Conservation (phyloP, 805 yeast genomes). For the Sugiyamaella qingdaonensis region DNA sequence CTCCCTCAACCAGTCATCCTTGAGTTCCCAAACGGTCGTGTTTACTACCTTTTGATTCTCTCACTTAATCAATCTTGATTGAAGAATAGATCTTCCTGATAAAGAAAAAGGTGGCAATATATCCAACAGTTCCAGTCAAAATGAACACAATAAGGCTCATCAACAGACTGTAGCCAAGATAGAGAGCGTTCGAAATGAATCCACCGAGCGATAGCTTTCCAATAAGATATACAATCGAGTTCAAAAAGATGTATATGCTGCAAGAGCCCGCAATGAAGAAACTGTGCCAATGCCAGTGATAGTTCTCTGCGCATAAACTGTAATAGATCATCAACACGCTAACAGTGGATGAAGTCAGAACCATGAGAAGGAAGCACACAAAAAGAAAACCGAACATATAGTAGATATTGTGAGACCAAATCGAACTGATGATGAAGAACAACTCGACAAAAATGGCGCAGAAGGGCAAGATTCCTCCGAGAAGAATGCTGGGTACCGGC, state of each 20-base stretch:
- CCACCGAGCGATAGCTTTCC: constrained; percentile 63
- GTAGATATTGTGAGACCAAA: constrained; percentile 91
- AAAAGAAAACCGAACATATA: constrained; percentile 97
- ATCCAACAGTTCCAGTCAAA: constrained; percentile 86
- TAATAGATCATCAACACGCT: constrained; percentile 78
- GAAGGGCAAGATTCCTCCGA: constrained; percentile 90
- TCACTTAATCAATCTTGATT: constrained; percentile 72
- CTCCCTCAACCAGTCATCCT: no score
- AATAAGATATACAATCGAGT: constrained; percentile 55
- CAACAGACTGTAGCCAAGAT: constrained; percentile 75
- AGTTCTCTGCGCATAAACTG: constrained; percentile 83
- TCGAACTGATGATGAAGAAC: constrained; percentile 83
- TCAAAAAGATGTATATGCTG: constrained; percentile 76
- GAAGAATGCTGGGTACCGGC: constrained; percentile 59
- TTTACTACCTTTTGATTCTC: neutral
- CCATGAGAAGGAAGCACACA: constrained; percentile 79
- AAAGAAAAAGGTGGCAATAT: constrained; percentile 66
- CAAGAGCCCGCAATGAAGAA: constrained; percentile 86
- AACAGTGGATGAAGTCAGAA: constrained; percentile 73
- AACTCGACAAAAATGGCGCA: constrained; percentile 93
- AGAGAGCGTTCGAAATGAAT: constrained; percentile 68
- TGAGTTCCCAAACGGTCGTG: no score
- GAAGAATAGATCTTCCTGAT: constrained; percentile 75
- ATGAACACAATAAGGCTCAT: constrained; percentile 69
- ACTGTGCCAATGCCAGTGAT: constrained; percentile 97